Conservation (phyloP, 1,284 basidiomycete species). For the Termitomyces sp. region DNA sequence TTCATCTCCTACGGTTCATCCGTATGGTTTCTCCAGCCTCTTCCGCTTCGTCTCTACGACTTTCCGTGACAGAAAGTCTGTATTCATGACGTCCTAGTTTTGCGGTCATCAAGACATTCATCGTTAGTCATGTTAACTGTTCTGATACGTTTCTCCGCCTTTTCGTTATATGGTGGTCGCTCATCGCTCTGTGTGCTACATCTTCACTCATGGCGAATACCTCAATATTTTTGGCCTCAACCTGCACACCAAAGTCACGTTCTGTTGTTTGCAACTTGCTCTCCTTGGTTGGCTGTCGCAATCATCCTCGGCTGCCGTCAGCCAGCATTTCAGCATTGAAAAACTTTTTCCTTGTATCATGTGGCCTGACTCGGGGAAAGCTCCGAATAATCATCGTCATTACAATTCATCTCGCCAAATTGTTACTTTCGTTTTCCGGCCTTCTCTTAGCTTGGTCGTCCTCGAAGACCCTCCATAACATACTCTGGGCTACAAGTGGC, state of each 20-base stretch:
- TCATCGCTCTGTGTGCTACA: not conserved
- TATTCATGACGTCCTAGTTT: not conserved
- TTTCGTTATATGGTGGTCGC: not conserved
- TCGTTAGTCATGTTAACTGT: not conserved
- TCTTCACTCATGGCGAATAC: not conserved
- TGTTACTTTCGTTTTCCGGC: not conserved
- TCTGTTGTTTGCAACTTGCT: not conserved
- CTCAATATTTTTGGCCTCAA: not conserved
- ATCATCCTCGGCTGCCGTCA: not conserved
- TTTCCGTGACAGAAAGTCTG: not conserved
- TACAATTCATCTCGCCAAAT: not conserved
- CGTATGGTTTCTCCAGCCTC: not conserved
- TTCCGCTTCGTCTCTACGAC: not conserved
- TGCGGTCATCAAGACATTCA: not conserved
- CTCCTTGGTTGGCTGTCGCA: not conserved
- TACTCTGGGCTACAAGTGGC: too few relatives aligned
- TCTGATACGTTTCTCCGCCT: not conserved
- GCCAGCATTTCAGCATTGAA: not conserved
- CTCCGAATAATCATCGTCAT: not conserved
- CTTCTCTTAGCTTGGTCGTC: not conserved
- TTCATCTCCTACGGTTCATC: not conserved
- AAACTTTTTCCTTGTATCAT: not conserved
- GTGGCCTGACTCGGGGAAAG: conserved; percentile 4
- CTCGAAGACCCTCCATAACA: not conserved
- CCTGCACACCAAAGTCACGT: not conserved